A percentile compares a stretch with the other conserved stretches of the same genome.
These are phyloP conservation scores for Phlebiopsis gigantea DNA, from an alignment of 768 basidiomycete species.

Conservation along the genomic window DNA sequence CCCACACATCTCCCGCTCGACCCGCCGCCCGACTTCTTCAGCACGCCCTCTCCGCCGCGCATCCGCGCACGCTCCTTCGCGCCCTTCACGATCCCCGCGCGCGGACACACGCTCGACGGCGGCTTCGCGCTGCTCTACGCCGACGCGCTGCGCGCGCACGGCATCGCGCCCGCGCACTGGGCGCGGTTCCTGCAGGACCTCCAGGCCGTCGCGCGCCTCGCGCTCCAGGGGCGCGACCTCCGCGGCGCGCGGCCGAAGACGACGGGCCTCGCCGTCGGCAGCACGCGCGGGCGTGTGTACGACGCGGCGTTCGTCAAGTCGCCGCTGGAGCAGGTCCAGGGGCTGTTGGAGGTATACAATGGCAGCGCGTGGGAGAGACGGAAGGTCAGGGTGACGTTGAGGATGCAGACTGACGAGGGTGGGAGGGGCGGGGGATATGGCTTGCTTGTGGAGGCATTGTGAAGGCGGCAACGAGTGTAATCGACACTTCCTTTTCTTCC, in stretches of 20 bases:
- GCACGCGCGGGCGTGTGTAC: conserved; percentile 1
- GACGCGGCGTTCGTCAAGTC: conserved; percentile 11
- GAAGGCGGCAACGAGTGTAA: too few relatives aligned
- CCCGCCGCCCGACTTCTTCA: conserved; percentile 12
- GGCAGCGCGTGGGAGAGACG: conserved; percentile 7
- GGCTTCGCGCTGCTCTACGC: conserved; percentile 10
- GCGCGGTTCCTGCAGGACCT: conserved; percentile 11
- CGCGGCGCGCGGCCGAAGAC: not conserved
- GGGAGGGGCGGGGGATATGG: conserved; percentile 8
- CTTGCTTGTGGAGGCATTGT: conserved; percentile 12
- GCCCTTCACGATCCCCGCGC: conserved; percentile 9
- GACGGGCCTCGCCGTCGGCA: not conserved
- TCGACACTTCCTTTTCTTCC: too few relatives aligned
- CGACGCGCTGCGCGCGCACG: conserved; percentile 1
- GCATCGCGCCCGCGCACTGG: conserved; percentile 7
- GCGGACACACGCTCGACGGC: not conserved
- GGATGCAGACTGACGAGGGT: not conserved
- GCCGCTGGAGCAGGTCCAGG: conserved; percentile 7
- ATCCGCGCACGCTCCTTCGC: conserved; percentile 7
- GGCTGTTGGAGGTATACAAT: conserved; percentile 10
- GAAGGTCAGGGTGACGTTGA: conserved; percentile 9
- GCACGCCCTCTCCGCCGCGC: conserved; percentile 8
- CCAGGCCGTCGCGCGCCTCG: conserved; percentile 4
- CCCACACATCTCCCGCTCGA: conserved; percentile 5
- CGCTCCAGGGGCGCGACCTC: not conserved